phyloP scores from a whole-genome alignment of 306 rosid genomes.

The Canavalia ensiformis region DNA sequence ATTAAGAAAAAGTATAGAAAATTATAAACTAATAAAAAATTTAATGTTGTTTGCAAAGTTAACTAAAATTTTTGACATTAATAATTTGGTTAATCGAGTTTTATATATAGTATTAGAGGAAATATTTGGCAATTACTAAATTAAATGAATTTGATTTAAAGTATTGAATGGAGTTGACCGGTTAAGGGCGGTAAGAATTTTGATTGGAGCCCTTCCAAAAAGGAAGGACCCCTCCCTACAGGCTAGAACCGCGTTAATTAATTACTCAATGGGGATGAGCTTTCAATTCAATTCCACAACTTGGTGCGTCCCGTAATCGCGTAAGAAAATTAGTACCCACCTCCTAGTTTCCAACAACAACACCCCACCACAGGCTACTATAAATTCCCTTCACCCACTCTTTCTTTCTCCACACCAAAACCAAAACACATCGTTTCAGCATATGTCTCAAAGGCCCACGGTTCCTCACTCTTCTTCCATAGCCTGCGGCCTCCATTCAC shows the following conservation, averaged over 20 bases:
- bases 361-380: background rate
- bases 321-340: background rate
- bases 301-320: slow-evolving; percentile 37
- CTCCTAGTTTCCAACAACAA: background rate
- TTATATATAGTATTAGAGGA: no score
- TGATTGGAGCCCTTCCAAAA: background rate
- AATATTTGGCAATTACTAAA: no score
- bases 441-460: slow-evolving; percentile 78
- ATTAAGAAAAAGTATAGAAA: no score
- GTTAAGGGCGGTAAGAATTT: background rate
- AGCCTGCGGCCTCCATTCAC: slow-evolving; percentile 82
- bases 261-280: background rate
- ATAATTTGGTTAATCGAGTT: no score
- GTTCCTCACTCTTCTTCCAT: slow-evolving; percentile 78
- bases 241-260: slow-evolving; percentile 28
- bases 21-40: no score
- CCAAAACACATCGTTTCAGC: slow-evolving; percentile 35
- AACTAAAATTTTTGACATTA: no score
- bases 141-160: background rate
- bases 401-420: background rate
- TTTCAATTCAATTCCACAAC: background rate
- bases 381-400: slow-evolving; percentile 2
- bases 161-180: background rate
- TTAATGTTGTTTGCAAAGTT: no score
- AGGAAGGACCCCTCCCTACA: background rate